Percentiles rank a stretch among this genome's conserved stretches.
Evolutionary conservation across 352 stramenopile genomes (phyloP).

Genomic region (Phytopythium chamaehyphon): DNA sequence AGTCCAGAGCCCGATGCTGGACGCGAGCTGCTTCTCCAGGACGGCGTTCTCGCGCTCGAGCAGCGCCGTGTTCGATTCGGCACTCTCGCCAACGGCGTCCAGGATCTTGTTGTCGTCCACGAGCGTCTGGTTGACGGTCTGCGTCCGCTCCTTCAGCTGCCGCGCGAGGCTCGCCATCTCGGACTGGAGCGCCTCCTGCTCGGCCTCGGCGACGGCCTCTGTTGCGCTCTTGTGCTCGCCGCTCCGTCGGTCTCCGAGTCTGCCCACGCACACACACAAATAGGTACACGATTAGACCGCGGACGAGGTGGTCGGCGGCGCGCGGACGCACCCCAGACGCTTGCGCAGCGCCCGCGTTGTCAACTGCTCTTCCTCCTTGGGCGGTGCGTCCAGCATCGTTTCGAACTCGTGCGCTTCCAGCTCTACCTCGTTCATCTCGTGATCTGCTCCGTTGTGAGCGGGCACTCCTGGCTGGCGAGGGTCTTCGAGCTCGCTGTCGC

Average conservation of each 20-base stretch:
- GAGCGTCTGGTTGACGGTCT: slow-evolving; percentile 72
- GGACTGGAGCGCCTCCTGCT: slow-evolving; percentile 67
- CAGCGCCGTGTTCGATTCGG: slow-evolving; percentile 57
- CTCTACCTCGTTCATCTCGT: slow-evolving; percentile 11
- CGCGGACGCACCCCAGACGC: slow-evolving; percentile 44
- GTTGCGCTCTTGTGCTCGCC: slow-evolving; percentile 24
- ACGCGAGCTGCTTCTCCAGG: slow-evolving; percentile 60
- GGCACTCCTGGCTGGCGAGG: neutral
- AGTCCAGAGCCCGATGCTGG: slow-evolving; percentile 73
- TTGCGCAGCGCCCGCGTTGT: slow-evolving; percentile 53
- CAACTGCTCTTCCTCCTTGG: slow-evolving; percentile 35
- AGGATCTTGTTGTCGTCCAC: slow-evolving; percentile 71
- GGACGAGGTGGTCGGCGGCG: no score
- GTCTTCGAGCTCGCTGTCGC: neutral
- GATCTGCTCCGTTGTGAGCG: neutral
- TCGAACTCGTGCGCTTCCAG: slow-evolving; percentile 53
- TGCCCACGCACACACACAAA: slow-evolving; percentile 8
- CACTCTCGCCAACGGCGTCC: slow-evolving; percentile 64
- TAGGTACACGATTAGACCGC: no score
- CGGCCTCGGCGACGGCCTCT: slow-evolving; percentile 41
- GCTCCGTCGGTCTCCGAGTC: slow-evolving; percentile 30
- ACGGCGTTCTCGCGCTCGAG: slow-evolving; percentile 58
- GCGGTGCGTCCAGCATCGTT: slow-evolving; percentile 44
- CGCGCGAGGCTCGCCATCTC: slow-evolving; percentile 73
- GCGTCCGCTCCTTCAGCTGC: slow-evolving; percentile 67